Evolutionary conservation across 805 yeast species (phyloP), one percentile per base, ranked within the genome.

Genomic region (Barnettozyma californica): DNA sequence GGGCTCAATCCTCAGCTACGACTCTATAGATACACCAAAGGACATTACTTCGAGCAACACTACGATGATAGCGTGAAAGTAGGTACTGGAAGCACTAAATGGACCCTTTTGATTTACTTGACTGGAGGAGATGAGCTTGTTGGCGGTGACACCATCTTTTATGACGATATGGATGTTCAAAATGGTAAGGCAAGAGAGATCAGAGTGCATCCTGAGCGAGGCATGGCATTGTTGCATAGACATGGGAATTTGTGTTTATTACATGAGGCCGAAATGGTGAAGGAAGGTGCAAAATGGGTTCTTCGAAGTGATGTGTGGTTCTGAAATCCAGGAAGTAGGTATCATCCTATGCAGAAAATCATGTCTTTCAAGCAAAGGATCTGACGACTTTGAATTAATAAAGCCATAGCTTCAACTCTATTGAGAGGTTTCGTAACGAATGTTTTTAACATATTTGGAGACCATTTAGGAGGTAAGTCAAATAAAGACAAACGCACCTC

Each of bases 171-270:
- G 31, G 34, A 40, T 18, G 34, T 26, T n/a, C 53, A 2, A 51
- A 58, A 39, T n/a, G 44, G 38, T 5, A 31, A 26, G n/a, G 27
- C 26, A 16, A 19, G 19, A 19, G 64, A 66, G 1, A 53, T 68
- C 25, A 65, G 65, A 14, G 68, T 78, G 3, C 75, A 71, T 47
- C 84, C 85, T 0, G 56, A 60, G 16, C 70, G 66, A 48, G 87
- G 86, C 0, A 68, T 75, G 75, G 83, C 82, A 0, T 65, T 81
- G 38, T 61, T 81, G 42, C 87, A 81, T 56, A 80, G 80, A 53
- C 87, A 81, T 59, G 86, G 87, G 0, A 80, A 77, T 51, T 84
- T 80, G 52, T 81, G 87, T 59, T 57, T 81, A 51, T 59, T 71
- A 43, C 87, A 81, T 54, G 85, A 81, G 52, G 85, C 78, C 3